Conservation (phyloP, 305 asterid genomes). For the Caryopteris hybrid region DNA sequence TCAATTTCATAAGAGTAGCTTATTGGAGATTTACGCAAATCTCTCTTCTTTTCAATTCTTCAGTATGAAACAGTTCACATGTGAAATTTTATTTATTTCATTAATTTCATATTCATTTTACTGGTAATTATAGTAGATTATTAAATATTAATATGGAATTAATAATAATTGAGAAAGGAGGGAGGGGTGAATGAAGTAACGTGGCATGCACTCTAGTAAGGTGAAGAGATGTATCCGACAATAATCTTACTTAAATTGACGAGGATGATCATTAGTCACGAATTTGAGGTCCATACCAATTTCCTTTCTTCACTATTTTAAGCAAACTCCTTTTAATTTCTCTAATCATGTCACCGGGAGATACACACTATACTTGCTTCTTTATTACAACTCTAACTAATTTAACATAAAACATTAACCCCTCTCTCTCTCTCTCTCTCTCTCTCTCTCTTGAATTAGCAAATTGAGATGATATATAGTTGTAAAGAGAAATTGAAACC, state of each 20-base stretch:
- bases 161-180: no score
- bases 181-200: conserved; percentile 12
- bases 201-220: conserved; percentile 38
- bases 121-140: no score
- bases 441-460: background rate
- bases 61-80: no score
- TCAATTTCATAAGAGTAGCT: no score
- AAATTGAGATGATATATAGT: background rate
- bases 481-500: background rate
- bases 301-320: conserved; percentile 20
- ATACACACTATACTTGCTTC: conserved; percentile 32
- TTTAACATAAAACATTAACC: background rate
- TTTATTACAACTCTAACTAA: conserved; percentile 48
- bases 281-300: conserved; percentile 24
- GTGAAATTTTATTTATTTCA: no score
- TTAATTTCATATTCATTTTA: no score
- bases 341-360: background rate
- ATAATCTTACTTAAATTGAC: conserved; percentile 25
- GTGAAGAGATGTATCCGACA: conserved; percentile 25
- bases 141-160: no score
- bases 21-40: no score
- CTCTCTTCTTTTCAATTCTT: no score
- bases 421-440: background rate
- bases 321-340: conserved; percentile 15
- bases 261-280: conserved; percentile 16